phyloP scores from a whole-genome alignment of 768 basidiomycete genomes.

The Trichaptum fuscoviolaceum region DNA sequence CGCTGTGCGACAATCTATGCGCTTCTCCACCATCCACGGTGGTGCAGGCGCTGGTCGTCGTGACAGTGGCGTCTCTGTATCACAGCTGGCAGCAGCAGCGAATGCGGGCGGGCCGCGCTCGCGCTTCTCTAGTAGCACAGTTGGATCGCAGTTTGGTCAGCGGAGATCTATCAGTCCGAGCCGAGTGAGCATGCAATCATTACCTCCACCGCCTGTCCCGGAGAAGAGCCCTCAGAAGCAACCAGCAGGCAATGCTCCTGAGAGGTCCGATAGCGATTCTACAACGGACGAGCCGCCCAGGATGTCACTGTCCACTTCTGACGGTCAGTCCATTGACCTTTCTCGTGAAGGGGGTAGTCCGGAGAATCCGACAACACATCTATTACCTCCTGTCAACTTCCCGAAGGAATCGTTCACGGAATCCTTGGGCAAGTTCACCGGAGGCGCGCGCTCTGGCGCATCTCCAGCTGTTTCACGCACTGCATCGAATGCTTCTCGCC shows the following conservation, averaged over 20 bases:
- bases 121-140: slow-evolving; percentile 30
- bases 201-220: slow-evolving; percentile 31
- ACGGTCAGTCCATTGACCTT: slow-evolving; percentile 62
- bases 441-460: slow-evolving; percentile 20
- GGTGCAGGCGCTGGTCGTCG: slow-evolving; percentile 42
- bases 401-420: slow-evolving; percentile 77
- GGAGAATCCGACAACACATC: slow-evolving; percentile 40
- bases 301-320: slow-evolving; percentile 71
- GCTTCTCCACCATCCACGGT: slow-evolving; percentile 33
- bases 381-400: slow-evolving; percentile 75
- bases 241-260: slow-evolving; percentile 17
- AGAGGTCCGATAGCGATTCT: slow-evolving; percentile 15
- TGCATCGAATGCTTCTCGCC: slow-evolving; percentile 48
- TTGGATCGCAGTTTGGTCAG: slow-evolving; percentile 11
- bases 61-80: slow-evolving; percentile 36
- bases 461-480: slow-evolving; percentile 27
- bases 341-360: slow-evolving; percentile 38
- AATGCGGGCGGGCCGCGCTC: slow-evolving; percentile 41
- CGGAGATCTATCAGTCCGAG: slow-evolving; percentile 35
- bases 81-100: slow-evolving; percentile 29
- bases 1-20: slow-evolving; percentile 85
- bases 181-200: slow-evolving; percentile 41
- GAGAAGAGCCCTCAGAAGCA: slow-evolving; percentile 16
- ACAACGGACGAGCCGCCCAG: slow-evolving; percentile 53
- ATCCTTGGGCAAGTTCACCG: slow-evolving; percentile 56